A percentile compares a stretch with the other conserved stretches of the same genome.
phyloP scores from a whole-genome alignment of 2,329 filamentous ascomycete species.

The Aureobasidium sp. region DNA sequence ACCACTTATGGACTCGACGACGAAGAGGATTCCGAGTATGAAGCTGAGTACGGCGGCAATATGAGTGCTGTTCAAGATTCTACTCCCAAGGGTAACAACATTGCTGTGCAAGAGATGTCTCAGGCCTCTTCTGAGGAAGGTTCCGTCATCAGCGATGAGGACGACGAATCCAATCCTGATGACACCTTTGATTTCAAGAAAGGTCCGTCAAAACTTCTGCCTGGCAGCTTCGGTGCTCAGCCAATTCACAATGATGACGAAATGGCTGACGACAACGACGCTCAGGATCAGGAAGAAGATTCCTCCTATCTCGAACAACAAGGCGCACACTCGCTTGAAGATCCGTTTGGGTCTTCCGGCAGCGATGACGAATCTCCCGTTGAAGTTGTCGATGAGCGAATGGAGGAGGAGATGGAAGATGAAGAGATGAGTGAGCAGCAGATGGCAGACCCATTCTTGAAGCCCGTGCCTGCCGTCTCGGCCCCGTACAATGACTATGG shows the following conservation, averaged over 20 bases:
- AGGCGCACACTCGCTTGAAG: slow-evolving; percentile 16
- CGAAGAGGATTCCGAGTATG: slow-evolving; percentile 48
- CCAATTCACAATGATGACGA: slow-evolving; percentile 52
- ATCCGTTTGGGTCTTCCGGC: slow-evolving; percentile 17
- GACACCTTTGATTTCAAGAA: slow-evolving; percentile 52
- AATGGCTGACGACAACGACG: slow-evolving; percentile 36
- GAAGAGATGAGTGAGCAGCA: slow-evolving; percentile 63
- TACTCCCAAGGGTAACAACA: slow-evolving; percentile 18
- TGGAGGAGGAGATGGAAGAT: slow-evolving; percentile 48
- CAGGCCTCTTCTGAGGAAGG: slow-evolving; percentile 26
- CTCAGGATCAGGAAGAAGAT: slow-evolving; percentile 44
- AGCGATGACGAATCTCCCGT: slow-evolving; percentile 7
- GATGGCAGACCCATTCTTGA: slow-evolving; percentile 71
- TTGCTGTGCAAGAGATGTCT: slow-evolving; percentile 16
- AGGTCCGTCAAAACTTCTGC: slow-evolving; percentile 57
- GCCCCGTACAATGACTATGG: slow-evolving; percentile 30
- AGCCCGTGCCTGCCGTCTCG: slow-evolving; percentile 57
- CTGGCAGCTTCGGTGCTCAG: slow-evolving; percentile 64
- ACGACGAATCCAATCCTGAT: slow-evolving; percentile 37
- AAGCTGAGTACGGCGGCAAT: slow-evolving; percentile 11
- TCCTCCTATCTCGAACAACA: slow-evolving; percentile 28
- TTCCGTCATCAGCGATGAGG: slow-evolving; percentile 34
- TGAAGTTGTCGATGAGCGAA: slow-evolving; percentile 2
- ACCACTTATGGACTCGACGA: slow-evolving; percentile 89
- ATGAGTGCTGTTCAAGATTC: slow-evolving; percentile 11